phyloP scores from a whole-genome alignment of 352 stramenopile species.

The Halophytophthora polymorphica region DNA sequence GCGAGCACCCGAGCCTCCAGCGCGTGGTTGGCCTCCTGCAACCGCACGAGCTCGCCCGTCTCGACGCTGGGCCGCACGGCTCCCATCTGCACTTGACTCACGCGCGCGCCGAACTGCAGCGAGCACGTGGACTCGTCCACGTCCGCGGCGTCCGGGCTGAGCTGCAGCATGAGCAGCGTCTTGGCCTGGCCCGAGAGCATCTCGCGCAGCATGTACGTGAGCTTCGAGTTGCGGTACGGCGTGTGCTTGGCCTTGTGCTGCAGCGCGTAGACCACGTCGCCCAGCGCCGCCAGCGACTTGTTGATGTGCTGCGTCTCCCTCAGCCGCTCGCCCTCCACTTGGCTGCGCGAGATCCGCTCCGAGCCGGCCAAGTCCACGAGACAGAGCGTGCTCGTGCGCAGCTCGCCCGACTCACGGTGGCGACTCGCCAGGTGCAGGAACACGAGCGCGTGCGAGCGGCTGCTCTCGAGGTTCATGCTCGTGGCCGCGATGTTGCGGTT shows the following conservation, averaged over 20 bases:
- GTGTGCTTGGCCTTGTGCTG: constrained; percentile 92
- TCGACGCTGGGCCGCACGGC: constrained; percentile 78
- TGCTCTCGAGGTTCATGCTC: constrained; percentile 87
- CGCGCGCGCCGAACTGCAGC: constrained; percentile 86
- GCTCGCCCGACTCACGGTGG: constrained; percentile 63
- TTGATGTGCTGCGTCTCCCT: constrained; percentile 99
- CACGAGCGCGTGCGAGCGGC: constrained; percentile 80
- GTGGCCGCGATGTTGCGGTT: constrained; percentile 82
- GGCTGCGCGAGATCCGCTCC: constrained; percentile 89
- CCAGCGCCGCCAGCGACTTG: constrained; percentile 96
- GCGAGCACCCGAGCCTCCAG: constrained; percentile 34
- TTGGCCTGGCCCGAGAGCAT: constrained; percentile 90
- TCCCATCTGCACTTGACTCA: constrained; percentile 89
- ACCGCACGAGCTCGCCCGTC: constrained; percentile 64
- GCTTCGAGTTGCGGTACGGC: constrained; percentile 94
- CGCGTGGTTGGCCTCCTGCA: constrained; percentile 64
- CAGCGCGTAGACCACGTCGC: constrained; percentile 95
- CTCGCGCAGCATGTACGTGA: constrained; percentile 93
- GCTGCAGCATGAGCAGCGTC: constrained; percentile 91
- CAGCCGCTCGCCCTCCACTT: constrained; percentile 83
- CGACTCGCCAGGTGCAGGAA: constrained; percentile 77
- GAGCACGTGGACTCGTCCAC: constrained; percentile 89
- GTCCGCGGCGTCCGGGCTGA: constrained; percentile 79
- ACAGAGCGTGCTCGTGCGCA: constrained; percentile 89
- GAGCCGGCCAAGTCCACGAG: constrained; percentile 98